Base-by-base conservation (phyloP, 1,139 yeast species). In the Yarrowia galli region DNA sequence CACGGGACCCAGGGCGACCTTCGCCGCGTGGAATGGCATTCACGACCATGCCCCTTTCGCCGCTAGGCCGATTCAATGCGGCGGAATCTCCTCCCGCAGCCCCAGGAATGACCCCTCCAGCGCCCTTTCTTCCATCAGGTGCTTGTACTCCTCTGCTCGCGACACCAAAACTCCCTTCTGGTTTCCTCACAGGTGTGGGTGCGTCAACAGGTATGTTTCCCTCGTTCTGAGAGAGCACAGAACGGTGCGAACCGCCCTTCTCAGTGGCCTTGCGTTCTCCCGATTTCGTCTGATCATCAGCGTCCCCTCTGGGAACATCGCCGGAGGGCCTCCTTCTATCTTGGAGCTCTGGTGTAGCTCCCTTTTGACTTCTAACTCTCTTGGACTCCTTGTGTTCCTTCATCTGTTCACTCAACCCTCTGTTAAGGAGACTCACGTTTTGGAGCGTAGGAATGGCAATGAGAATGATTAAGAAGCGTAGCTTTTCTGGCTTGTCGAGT, bases 381-480 rank as follows among this genome's bases (percentile, higher is more conserved):
- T 40, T 58, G 5, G 28, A 40, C 5, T 58, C 64, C 7, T 25
- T 28, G n/a, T 43, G 32, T 15, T 43, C 51, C 32, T 42, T 56
- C 63, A 56, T 56, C 20, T 56, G 63, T 12, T 58, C 64, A 9
- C 64, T 43, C 32, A 58, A 20, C 1, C 64, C 64, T 32, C 64
- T 18, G 42, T 58, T 58, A 16, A 58, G 18, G 2, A 58, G 32
- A 3, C 42, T 13, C 12, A 58, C 64, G 12, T 43, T 43, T 20
- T 58, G 64, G 2, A 58, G 64, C 20, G 64, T 28, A 1, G 64
- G 64, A 20, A 58, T 43, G 22, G 51, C 51, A 42, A 58, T 58
- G 15, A 58, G 42, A 7, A 58, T 32, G 20, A 58, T 15, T 16
- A 43, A 15, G 23, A 58, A 58, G 28, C 64, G 38, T 20, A 58